Evolutionary conservation across 2,329 filamentous ascomycete genomes (phyloP).

Genomic region (Chaetomium olivaceum): DNA sequence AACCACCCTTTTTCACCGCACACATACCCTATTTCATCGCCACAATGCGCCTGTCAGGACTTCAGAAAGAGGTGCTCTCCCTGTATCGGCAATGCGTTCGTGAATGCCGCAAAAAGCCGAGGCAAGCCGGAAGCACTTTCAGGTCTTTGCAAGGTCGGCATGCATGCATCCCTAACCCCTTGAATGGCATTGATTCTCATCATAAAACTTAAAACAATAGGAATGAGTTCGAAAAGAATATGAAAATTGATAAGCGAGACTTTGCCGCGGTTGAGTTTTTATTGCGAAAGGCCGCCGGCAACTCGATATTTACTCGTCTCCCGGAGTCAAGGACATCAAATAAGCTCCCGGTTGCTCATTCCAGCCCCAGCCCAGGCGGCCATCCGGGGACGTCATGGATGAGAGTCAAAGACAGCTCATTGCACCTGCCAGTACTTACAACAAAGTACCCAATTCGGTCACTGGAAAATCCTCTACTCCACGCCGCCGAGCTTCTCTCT

Average conservation of each 20-base stretch:
- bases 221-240: slow-evolving; percentile 73
- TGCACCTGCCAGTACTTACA: background rate
- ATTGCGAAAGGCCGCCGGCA: slow-evolving; percentile 79
- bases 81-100: slow-evolving; percentile 86
- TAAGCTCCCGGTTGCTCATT: slow-evolving; percentile 32
- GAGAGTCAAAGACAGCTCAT: background rate
- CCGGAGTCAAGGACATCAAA: slow-evolving; percentile 75
- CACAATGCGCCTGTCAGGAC: slow-evolving; percentile 66
- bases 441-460: too few species aligned
- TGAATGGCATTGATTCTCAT: slow-evolving; percentile 7
- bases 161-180: background rate
- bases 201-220: slow-evolving; percentile 44
- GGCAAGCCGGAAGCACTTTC: slow-evolving; percentile 58
- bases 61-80: slow-evolving; percentile 85
- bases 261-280: slow-evolving; percentile 85
- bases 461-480: too few species aligned
- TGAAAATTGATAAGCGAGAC: slow-evolving; percentile 74
- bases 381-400: background rate
- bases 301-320: slow-evolving; percentile 76
- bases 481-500: too few species aligned
- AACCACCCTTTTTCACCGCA: background rate
- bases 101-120: slow-evolving; percentile 73
- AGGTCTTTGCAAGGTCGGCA: slow-evolving; percentile 61
- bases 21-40: background rate
- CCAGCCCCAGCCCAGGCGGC: background rate